Percentiles rank a stretch among this genome's conserved stretches.
These are phyloP conservation scores for Lindgomyces ingoldianus DNA, from an alignment of 495 filamentous ascomycete species.

Conservation along the genomic window DNA sequence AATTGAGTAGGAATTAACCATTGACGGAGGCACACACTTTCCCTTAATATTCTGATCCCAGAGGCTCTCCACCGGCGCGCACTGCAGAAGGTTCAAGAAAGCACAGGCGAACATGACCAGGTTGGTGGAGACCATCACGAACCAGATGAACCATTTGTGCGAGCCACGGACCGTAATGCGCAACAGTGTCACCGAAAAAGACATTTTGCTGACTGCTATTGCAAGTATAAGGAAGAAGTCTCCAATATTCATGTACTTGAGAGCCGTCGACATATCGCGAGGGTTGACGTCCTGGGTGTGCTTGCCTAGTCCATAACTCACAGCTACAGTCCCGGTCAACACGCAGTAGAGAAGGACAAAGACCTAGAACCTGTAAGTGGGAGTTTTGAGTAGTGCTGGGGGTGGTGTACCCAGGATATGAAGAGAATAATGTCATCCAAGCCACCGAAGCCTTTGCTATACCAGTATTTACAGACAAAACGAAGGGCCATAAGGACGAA, in stretches of 20 bases:
- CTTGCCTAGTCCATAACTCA: slow-evolving; percentile 12
- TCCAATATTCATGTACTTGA: slow-evolving; percentile 12
- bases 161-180: neutral
- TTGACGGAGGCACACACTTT: slow-evolving; percentile 1
- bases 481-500: neutral
- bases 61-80: slow-evolving; percentile 6
- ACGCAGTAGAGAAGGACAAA: slow-evolving; percentile 1
- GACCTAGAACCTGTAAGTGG: neutral
- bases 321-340: slow-evolving; percentile 12
- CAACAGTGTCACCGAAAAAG: slow-evolving; percentile 17
- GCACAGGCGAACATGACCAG: slow-evolving; percentile 2
- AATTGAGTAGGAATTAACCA: slow-evolving; percentile 2
- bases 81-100: slow-evolving; percentile 8
- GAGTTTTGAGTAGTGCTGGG: neutral
- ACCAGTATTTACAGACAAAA: neutral
- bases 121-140: slow-evolving; percentile 16
- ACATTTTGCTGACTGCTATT: slow-evolving; percentile 10
- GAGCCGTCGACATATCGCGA: neutral
- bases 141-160: slow-evolving; percentile 16
- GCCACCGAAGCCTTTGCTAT: neutral
- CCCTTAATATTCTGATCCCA: slow-evolving; percentile 11
- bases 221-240: slow-evolving; percentile 13
- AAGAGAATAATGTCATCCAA: neutral
- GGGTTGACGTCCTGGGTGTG: neutral
- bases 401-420: neutral